phyloP scores from a whole-genome alignment of 305 asterid species.

The Ilex paraguariensis region DNA sequence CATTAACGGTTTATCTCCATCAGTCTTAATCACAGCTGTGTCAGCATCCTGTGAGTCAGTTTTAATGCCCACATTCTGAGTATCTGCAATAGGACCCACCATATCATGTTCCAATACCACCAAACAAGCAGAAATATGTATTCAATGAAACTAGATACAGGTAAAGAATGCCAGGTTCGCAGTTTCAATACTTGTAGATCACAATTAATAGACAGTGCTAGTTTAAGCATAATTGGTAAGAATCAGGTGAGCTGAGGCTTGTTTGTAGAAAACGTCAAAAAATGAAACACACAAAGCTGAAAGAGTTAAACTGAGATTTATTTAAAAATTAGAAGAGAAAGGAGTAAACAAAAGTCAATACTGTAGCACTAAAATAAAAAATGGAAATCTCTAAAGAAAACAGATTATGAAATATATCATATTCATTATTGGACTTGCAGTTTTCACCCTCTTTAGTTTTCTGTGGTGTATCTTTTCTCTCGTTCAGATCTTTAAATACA shows the following conservation, averaged over 20 bases:
- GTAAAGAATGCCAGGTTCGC: background rate
- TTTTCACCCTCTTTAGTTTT: constrained; percentile 50
- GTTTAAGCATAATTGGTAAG: too few species aligned
- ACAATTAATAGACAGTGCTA: too few species aligned
- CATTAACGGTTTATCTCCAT: constrained; percentile 39
- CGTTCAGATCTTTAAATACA: constrained; percentile 70
- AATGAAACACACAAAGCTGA: too few species aligned
- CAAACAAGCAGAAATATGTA: too few species aligned
- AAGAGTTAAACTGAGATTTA: too few species aligned
- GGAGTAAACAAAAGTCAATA: constrained; percentile 3
- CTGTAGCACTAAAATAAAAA: too few species aligned
- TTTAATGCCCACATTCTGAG: constrained; percentile 33
- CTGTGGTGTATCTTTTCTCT: constrained; percentile 46
- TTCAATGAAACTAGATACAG: background rate
- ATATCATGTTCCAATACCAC: background rate
- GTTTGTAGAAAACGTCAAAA: too few species aligned
- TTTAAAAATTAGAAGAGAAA: background rate
- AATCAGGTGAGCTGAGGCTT: too few species aligned
- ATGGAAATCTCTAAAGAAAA: too few species aligned
- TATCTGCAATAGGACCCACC: constrained; percentile 32
- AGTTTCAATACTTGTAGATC: too few species aligned
- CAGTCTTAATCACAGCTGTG: constrained; percentile 30
- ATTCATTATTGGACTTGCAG: background rate
- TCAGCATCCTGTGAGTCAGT: constrained; percentile 32
- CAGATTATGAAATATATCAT: too few species aligned